Evolutionary conservation across 2,329 filamentous ascomycete species (phyloP).

Genomic region (Venturia effusa): DNA sequence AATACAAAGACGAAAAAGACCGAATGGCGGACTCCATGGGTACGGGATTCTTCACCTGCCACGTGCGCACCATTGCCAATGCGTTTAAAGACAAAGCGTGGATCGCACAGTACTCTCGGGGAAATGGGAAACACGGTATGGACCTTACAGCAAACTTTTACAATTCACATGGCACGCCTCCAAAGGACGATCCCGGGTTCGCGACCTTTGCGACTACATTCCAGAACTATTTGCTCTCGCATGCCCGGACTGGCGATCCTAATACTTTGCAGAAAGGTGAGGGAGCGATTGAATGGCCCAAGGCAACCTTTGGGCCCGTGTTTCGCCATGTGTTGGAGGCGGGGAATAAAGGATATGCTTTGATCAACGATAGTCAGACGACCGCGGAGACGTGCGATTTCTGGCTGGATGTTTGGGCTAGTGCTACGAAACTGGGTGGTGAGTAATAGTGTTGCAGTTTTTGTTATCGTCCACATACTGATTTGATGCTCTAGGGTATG

Average conservation of each 20-base stretch:
- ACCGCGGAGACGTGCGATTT: conserved; percentile 7
- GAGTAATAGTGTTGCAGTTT: background rate
- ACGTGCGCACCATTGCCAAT: background rate
- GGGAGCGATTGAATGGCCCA: background rate
- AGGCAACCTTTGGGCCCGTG: background rate
- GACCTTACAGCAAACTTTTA: conserved; percentile 6
- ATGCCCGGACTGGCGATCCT: conserved; percentile 4
- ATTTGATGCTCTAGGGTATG: background rate
- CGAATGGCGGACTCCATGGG: background rate
- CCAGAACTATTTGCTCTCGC: conserved; percentile 7
- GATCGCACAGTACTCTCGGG: conserved; percentile 4
- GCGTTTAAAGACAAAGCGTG: conserved; percentile 5
- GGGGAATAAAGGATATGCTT: background rate
- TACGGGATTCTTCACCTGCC: background rate
- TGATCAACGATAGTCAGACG: background rate
- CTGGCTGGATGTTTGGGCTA: conserved; percentile 7
- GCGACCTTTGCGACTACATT: background rate
- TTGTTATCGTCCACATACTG: background rate
- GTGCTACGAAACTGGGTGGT: conserved; percentile 3
- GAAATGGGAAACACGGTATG: background rate
- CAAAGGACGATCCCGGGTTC: background rate
- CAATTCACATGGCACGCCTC: background rate
- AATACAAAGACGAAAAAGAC: background rate
- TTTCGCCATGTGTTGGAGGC: background rate
- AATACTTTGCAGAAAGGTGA: background rate